A percentile compares a stretch with the other conserved stretches of the same genome.
These are phyloP conservation scores for Grigorovia humatica DNA, from an alignment of 805 yeast genomes.

Conservation along the genomic window DNA sequence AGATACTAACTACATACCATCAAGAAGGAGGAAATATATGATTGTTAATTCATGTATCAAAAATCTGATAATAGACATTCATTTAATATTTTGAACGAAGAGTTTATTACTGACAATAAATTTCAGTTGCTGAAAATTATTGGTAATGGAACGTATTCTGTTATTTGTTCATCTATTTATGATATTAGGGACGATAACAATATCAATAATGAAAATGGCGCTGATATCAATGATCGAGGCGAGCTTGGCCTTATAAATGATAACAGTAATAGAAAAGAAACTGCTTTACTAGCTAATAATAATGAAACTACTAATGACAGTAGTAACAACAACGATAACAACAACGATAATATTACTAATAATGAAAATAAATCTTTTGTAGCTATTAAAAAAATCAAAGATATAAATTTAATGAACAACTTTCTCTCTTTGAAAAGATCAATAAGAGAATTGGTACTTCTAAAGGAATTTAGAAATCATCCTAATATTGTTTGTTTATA, in stretches of 20 bases:
- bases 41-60: conserved; percentile 6
- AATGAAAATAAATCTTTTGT: conserved; percentile 50
- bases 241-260: background rate
- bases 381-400: conserved; percentile 86
- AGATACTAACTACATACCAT: background rate
- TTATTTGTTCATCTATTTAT: conserved; percentile 88
- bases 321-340: background rate
- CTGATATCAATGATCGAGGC: background rate
- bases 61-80: conserved; percentile 23
- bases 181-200: conserved; percentile 15
- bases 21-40: background rate
- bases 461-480: conserved; percentile 91
- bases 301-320: background rate
- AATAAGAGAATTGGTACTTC: conserved; percentile 73
- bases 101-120: conserved; percentile 78
- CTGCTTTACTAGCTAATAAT: background rate
- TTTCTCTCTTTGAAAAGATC: conserved; percentile 78
- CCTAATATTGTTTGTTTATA: conserved; percentile 89
- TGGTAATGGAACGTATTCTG: conserved; percentile 96
- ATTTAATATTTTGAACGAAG: conserved; percentile 71
- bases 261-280: background rate
- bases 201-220: background rate
- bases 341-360: conserved; percentile 44
- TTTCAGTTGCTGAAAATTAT: conserved; percentile 81
- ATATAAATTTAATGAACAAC: conserved; percentile 64